phyloP scores from a whole-genome alignment of 257 asterid genomes.

The Ehretia macrophylla region DNA sequence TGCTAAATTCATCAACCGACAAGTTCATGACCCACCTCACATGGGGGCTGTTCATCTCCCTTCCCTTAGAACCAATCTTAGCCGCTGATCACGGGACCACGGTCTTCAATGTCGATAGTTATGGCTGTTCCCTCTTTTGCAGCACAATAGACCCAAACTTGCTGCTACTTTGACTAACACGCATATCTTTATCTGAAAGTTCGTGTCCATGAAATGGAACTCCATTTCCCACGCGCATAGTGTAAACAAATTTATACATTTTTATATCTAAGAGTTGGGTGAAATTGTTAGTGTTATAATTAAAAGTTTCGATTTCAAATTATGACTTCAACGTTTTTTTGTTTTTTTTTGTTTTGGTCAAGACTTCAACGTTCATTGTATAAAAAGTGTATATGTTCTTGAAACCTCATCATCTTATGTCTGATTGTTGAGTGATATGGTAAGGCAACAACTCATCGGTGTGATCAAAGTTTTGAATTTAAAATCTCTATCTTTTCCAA shows the following conservation, averaged over 20 bases:
- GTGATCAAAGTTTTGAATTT: too few species aligned
- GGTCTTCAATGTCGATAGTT: conserved; percentile 21
- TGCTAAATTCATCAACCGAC: conserved; percentile 30
- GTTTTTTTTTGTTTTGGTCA: too few species aligned
- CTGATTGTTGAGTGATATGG: too few species aligned
- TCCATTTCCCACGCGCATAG: neutral
- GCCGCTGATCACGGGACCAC: conserved; percentile 16
- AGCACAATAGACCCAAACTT: conserved; percentile 21
- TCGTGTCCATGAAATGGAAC: conserved; percentile 5
- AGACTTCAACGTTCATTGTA: too few species aligned
- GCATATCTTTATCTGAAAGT: conserved; percentile 16
- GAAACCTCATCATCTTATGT: too few species aligned
- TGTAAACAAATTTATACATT: too few species aligned
- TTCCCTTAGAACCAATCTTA: conserved; percentile 1
- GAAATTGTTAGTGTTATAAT: too few species aligned
- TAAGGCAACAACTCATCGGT: too few species aligned
- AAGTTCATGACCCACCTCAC: conserved; percentile 36
- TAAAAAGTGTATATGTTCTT: too few species aligned
- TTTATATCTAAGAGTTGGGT: too few species aligned
- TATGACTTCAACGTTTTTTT: too few species aligned
- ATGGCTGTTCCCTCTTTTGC: conserved; percentile 27
- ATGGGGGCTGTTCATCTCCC: conserved; percentile 19
- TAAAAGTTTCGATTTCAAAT: too few species aligned
- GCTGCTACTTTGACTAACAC: conserved; percentile 35
- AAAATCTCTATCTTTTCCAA: neutral